phyloP scores from a whole-genome alignment of 2,329 filamentous ascomycete species.

The Cladosporium velox region DNA sequence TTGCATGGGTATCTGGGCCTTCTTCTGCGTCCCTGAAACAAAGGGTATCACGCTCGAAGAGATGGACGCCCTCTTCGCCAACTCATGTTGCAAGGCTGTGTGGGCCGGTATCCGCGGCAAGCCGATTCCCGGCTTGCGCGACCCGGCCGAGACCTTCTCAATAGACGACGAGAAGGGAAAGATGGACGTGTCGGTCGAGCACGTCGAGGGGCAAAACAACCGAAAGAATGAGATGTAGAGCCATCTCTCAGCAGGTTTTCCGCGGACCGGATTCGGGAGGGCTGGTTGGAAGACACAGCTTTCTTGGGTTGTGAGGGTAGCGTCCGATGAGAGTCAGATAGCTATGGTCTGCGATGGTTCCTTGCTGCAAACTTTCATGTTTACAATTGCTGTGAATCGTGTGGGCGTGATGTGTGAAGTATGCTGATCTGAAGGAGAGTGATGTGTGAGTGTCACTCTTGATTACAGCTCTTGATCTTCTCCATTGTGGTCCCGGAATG shows the following conservation, averaged over 20 bases:
- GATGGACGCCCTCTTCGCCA: slow-evolving; percentile 19
- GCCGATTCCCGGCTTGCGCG: neutral
- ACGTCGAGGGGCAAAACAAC: slow-evolving; percentile 8
- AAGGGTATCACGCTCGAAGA: slow-evolving; percentile 52
- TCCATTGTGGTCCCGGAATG: too few species aligned
- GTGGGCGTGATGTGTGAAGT: neutral
- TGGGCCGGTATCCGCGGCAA: slow-evolving; percentile 18
- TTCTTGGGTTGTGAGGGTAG: slow-evolving; percentile 12
- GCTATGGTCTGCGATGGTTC: slow-evolving; percentile 19
- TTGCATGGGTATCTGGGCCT: slow-evolving; percentile 45
- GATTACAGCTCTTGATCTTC: too few species aligned
- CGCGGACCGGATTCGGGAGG: slow-evolving; percentile 2
- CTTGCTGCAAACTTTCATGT: slow-evolving; percentile 12
- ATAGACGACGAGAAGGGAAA: slow-evolving; percentile 18
- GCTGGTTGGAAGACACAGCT: slow-evolving; percentile 9
- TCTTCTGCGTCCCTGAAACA: slow-evolving; percentile 69
- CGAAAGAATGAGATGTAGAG: slow-evolving; percentile 17
- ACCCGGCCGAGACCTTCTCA: slow-evolving; percentile 12
- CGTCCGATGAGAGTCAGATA: slow-evolving; percentile 8
- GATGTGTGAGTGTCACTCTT: neutral
- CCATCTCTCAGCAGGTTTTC: slow-evolving; percentile 11
- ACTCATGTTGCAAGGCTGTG: slow-evolving; percentile 19
- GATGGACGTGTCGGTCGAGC: slow-evolving; percentile 11
- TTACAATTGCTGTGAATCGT: neutral
- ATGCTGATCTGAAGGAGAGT: neutral